Conservation (phyloP, 2,329 filamentous ascomycete species). For the Plectosphaerella sp. region DNA sequence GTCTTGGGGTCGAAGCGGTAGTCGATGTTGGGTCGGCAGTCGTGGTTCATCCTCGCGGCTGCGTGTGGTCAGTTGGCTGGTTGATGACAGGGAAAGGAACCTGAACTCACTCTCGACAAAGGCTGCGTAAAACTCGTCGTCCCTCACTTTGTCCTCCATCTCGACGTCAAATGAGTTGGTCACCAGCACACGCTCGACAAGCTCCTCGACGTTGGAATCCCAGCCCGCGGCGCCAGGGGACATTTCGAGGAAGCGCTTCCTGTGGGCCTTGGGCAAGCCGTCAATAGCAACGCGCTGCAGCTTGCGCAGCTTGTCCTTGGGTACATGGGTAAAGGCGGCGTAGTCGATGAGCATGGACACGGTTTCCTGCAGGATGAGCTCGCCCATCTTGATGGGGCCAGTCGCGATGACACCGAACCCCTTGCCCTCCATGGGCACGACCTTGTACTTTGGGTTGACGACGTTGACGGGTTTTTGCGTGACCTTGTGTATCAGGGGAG, state of each 20-base stretch:
- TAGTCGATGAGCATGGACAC: conserved; percentile 34
- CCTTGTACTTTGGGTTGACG: conserved; percentile 19
- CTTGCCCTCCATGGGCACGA: conserved; percentile 32
- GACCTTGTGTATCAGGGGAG: background rate
- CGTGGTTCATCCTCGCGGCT: conserved; percentile 39
- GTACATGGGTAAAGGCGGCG: conserved; percentile 24
- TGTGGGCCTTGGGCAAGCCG: conserved; percentile 23
- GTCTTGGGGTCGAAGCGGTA: conserved; percentile 34
- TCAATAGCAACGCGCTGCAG: conserved; percentile 26
- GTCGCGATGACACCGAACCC: conserved; percentile 39
- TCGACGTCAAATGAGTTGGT: conserved; percentile 36
- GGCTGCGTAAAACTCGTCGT: conserved; percentile 28
- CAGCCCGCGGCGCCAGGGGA: conserved; percentile 25
- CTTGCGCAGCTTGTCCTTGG: conserved; percentile 15
- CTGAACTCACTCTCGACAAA: conserved; percentile 28
- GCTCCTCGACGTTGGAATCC: conserved; percentile 16
- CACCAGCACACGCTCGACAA: conserved; percentile 27
- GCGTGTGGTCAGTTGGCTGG: background rate
- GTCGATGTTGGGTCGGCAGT: conserved; percentile 39
- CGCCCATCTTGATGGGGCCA: conserved; percentile 26
- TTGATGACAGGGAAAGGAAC: background rate
- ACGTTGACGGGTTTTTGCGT: conserved; percentile 2
- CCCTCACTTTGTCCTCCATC: conserved; percentile 18
- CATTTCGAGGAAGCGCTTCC: conserved; percentile 25
- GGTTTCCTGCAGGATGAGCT: conserved; percentile 32